Evolutionary conservation across 2,329 filamentous ascomycete genomes (phyloP).

Genomic region (Stylonectria norvegica): DNA sequence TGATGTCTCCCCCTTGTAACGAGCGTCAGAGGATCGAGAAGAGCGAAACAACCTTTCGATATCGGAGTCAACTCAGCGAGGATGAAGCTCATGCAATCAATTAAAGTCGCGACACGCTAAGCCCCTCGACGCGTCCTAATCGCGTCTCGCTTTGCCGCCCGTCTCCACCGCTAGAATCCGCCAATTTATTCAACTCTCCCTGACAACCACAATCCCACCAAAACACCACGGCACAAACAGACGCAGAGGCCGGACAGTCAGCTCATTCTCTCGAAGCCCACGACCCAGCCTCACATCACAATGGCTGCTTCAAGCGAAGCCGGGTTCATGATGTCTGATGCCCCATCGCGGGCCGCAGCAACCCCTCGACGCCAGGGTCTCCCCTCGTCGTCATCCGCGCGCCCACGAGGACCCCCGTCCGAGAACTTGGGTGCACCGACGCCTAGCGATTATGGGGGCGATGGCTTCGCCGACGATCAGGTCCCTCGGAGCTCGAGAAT

Average conservation of each 20-base stretch:
- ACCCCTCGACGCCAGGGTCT: constrained; percentile 44
- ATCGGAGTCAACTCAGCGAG: too few species aligned
- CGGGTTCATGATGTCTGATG: constrained; percentile 57
- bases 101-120: constrained; percentile 35
- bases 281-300: constrained; percentile 10
- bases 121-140: constrained; percentile 30
- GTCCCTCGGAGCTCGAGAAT: constrained; percentile 51
- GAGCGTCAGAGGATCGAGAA: too few species aligned
- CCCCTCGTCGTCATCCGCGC: constrained; percentile 50
- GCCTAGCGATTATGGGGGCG: constrained; percentile 61
- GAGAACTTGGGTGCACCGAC: constrained; percentile 57
- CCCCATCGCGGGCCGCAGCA: constrained; percentile 39
- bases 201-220: constrained; percentile 24
- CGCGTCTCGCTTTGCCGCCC: constrained; percentile 24
- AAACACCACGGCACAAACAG: constrained; percentile 4
- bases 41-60: too few species aligned
- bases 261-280: neutral
- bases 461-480: constrained; percentile 63
- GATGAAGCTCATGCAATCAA: constrained; percentile 33
- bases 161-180: constrained; percentile 12
- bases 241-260: neutral
- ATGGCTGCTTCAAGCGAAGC: constrained; percentile 54
- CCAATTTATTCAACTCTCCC: constrained; percentile 14
- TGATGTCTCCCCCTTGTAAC: too few species aligned
- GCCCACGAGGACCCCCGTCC: constrained; percentile 58